Conservation (phyloP, 2,329 filamentous ascomycete genomes). For the Clarireedia monteithiana region DNA sequence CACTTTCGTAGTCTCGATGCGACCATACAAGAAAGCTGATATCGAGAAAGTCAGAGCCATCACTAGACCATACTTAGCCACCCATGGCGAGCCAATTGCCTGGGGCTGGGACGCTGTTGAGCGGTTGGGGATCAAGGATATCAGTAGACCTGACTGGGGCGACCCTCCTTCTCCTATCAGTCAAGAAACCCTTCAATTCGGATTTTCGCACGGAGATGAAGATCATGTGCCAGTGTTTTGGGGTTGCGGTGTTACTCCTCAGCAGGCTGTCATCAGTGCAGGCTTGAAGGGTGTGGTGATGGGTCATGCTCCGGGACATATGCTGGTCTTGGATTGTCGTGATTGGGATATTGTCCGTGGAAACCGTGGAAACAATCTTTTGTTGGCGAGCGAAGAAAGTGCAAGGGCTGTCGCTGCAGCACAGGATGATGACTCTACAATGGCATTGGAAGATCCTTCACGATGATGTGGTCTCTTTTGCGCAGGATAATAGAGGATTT, state of each 20-base stretch:
- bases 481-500: too few relatives aligned
- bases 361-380: background rate
- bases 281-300: conserved; percentile 47
- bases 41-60: conserved; percentile 46
- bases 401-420: background rate
- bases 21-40: conserved; percentile 43
- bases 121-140: conserved; percentile 45
- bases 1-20: conserved; percentile 56
- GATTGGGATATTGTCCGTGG: conserved; percentile 16
- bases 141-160: conserved; percentile 49
- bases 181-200: conserved; percentile 23
- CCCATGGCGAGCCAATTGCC: conserved; percentile 57
- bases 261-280: conserved; percentile 53
- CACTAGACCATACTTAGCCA: conserved; percentile 45
- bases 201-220: conserved; percentile 12
- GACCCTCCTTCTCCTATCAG: conserved; percentile 36
- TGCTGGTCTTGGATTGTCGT: conserved; percentile 47
- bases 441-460: too few relatives aligned
- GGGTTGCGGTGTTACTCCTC: conserved; percentile 60
- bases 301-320: conserved; percentile 54
- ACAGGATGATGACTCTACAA: background rate
- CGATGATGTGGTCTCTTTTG: too few relatives aligned
- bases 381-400: background rate
- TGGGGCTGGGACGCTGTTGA: conserved; percentile 54
- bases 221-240: conserved; percentile 49